Percentiles rank a stretch among this genome's conserved stretches.
Conservation (phyloP, 2,329 filamentous ascomycete species). For the Lachnellula willkommii region DNA sequence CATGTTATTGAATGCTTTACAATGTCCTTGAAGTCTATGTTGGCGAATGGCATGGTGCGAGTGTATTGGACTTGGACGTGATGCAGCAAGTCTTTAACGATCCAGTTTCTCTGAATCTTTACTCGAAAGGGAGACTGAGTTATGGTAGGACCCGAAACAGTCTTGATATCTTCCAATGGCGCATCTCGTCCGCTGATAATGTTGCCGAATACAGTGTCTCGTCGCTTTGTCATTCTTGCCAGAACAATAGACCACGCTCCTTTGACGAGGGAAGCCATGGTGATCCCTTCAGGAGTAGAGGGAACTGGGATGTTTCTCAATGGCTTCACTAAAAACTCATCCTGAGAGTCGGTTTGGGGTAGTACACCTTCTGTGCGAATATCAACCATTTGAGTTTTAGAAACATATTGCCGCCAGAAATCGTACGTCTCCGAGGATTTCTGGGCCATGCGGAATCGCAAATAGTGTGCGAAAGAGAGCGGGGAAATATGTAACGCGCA, state of each 20-base stretch:
- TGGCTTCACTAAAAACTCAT: background rate
- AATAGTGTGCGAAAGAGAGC: background rate
- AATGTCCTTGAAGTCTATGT: background rate
- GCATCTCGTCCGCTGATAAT: slow-evolving; percentile 49
- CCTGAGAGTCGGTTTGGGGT: background rate
- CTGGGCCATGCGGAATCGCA: background rate
- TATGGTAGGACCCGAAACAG: slow-evolving; percentile 39
- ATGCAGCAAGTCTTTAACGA: background rate
- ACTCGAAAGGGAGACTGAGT: slow-evolving; percentile 36
- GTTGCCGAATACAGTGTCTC: slow-evolving; percentile 49
- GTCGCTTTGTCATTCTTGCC: slow-evolving; percentile 40
- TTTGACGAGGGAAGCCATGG: slow-evolving; percentile 38
- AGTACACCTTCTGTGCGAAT: background rate
- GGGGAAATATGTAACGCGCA: background rate
- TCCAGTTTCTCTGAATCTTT: background rate
- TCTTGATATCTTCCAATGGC: slow-evolving; percentile 34
- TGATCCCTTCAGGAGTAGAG: background rate
- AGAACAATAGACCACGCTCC: slow-evolving; percentile 50
- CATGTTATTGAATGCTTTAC: background rate
- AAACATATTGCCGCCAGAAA: background rate
- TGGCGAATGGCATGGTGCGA: background rate
- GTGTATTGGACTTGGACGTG: background rate
- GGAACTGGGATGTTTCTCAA: background rate
- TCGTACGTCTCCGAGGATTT: background rate
- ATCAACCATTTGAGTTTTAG: background rate